Base-by-base conservation (phyloP, 257 asterid species). In the Solanum bulbocastanum region DNA sequence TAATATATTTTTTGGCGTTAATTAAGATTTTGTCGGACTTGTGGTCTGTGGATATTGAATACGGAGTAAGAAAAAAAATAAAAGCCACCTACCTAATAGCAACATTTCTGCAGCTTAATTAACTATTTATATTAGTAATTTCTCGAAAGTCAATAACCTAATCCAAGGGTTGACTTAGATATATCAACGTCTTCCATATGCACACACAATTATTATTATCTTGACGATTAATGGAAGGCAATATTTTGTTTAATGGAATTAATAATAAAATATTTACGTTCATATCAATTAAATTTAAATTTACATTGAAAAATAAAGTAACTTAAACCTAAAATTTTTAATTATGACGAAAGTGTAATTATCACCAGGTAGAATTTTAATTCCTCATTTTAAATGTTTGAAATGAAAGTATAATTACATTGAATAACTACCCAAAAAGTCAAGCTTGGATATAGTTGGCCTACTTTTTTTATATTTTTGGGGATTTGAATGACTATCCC, bases 371-470 rank as follows among this genome's bases (percentile, higher is more conserved):
- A 14, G 14, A 25, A 30, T 27, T 78, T 42, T 33, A 71, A 71
- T 71, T 22, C 58, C 4, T 23, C 46, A 23, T 42, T 42, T 79
- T 27, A 36, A 15, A 44, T 79, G 12, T 44, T 79, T 46, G 85
- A 44, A 44, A 79, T 79, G 39, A 30, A 79, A 15, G 10, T 15
- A 37, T 81, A 52, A 5, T 16, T 16, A 18, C 20, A 10, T 49
- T 27, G 68, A 18, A 10, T 82, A 81, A 49, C 30, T 46, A 18
- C 30, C 30, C 6, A 46, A 49, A 8, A 46, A 27, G 30, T 82
- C 69, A 16, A 82, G 86, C 44, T 82, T 32, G 23, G 69, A 82
- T 82, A 30, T 82, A 30, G 69, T 49, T 49, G 85, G 85, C 30
- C 85, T 30, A 49, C 44, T 3, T 58, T 3, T 56, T 20, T 14